These are phyloP conservation scores for Colletotrichum lupini DNA, from an alignment of 2,329 filamentous ascomycete genomes.

Conservation along the genomic window DNA sequence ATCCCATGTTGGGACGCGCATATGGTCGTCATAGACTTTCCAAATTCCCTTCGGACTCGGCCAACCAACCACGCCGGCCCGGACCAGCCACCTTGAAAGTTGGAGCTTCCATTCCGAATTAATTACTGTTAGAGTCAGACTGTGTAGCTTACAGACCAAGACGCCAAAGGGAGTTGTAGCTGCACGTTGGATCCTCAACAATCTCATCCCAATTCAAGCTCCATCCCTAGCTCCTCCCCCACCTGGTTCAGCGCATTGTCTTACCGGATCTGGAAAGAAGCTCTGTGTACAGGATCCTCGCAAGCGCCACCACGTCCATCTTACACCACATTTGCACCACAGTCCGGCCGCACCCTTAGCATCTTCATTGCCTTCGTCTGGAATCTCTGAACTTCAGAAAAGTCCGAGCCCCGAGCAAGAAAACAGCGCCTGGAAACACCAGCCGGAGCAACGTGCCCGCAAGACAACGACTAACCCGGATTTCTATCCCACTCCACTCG, in stretches of 20 bases:
- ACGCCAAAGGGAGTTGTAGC: not conserved
- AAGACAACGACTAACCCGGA: not conserved
- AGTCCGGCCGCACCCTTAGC: not conserved
- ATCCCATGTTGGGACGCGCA: conserved; percentile 25
- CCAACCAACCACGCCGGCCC: conserved; percentile 3
- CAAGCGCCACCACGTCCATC: conserved; percentile 4
- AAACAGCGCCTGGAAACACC: not conserved
- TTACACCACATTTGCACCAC: not conserved
- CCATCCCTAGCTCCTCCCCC: not conserved
- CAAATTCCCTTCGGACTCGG: conserved; percentile 3
- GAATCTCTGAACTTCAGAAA: conserved; percentile 10
- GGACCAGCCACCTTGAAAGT: not conserved
- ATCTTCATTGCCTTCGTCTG: not conserved
- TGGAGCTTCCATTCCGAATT: not conserved
- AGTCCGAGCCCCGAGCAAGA: conserved; percentile 22
- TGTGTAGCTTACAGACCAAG: not conserved
- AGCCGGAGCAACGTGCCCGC: conserved; percentile 12
- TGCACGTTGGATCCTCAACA: conserved; percentile 6
- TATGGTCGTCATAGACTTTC: conserved; percentile 36
- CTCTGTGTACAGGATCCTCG: not conserved
- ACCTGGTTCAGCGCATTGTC: not conserved
- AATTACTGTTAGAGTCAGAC: not conserved
- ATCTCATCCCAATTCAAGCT: not conserved
- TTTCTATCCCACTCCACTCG: not conserved
- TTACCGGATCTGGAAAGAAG: conserved; percentile 30